Evolutionary conservation across 371 early-diverging fungal genomes (phyloP), one percentile per base, ranked within the genome.

Genomic region (Lichtheimia corymbifera): DNA sequence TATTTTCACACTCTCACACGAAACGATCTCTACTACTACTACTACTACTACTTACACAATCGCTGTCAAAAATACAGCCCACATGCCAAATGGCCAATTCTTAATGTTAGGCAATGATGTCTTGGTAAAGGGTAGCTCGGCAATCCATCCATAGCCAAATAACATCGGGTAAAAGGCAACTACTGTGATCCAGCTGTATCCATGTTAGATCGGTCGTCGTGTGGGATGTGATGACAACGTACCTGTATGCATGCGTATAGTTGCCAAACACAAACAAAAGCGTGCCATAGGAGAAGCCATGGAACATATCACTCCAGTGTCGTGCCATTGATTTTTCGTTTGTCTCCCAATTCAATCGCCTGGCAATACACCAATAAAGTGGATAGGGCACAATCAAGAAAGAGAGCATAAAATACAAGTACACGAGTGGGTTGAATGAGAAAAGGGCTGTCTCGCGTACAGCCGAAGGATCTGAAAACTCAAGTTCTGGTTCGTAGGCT

Each of bases 251-350:
- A 58, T 80, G 74, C 6, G 91, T 70, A 68, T 93, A 93, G 71
- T 90, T 90, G 25, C 93, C 93, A 80, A 91, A 83, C n/a, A 89
- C 84, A 74, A 93, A 93, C 5, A 93, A 65, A n/a, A 92, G 72
- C 20, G 83, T 74, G 5, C 83, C 77, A 65, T 89, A 90, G 2
- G 79, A 67, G 14, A 89, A 68, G 0, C 82, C 86, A 15, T 74
- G 62, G 45, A 87, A 66, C 4, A 84, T 24, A 65, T 91, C 89
- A 59, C 85, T 84, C 65, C 84, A 90, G 53, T 88, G 88, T 25
- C 88, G 78, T 11, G 84, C 84, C 6, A 83, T 64, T 15, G 84
- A 78, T 59, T 90, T 90, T 15, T 67, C 63, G 40, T 84, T 82
- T 18, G 80, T 74, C 65, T 92, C 92, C 85, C 88, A 89, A 24